These are phyloP conservation scores for Botrytis medusae DNA, from an alignment of 2,329 filamentous ascomycete species.

Conservation along the genomic window DNA sequence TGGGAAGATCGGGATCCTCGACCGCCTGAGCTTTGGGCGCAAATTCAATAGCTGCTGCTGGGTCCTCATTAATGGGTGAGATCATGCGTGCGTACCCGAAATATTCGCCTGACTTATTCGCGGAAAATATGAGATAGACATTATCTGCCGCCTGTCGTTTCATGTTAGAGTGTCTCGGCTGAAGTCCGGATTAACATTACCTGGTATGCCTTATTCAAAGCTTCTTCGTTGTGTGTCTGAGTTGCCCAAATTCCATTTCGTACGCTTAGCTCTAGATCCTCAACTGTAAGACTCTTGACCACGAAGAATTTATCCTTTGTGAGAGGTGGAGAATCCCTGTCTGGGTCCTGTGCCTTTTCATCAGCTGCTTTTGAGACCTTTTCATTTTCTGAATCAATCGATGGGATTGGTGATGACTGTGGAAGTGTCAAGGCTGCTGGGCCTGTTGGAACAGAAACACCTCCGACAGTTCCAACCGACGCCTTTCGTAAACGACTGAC, in stretches of 20 bases:
- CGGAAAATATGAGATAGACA: conserved; percentile 91
- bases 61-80: conserved; percentile 78
- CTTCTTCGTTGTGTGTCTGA: conserved; percentile 87
- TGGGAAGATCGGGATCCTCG: conserved; percentile 66
- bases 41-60: conserved; percentile 66
- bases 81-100: conserved; percentile 93
- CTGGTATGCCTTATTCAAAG: conserved; percentile 78
- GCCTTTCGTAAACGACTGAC: conserved; percentile 77
- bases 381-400: conserved; percentile 41
- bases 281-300: conserved; percentile 86
- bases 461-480: conserved; percentile 42
- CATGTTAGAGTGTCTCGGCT: conserved; percentile 24
- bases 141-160: conserved; percentile 66
- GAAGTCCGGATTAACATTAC: conserved; percentile 48
- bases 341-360: conserved; percentile 23
- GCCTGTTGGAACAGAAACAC: conserved; percentile 35
- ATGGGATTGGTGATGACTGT: conserved; percentile 30
- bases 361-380: conserved; percentile 21
- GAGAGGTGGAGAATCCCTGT: conserved; percentile 11
- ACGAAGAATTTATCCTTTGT: conserved; percentile 79
- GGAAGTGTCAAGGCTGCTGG: conserved; percentile 36
- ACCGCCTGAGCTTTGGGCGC: conserved; percentile 61
- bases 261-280: conserved; percentile 88
- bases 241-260: conserved; percentile 89
- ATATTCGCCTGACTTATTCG: conserved; percentile 96